Conservation (phyloP, 441 rosid species). For the Geranium incanum region DNA sequence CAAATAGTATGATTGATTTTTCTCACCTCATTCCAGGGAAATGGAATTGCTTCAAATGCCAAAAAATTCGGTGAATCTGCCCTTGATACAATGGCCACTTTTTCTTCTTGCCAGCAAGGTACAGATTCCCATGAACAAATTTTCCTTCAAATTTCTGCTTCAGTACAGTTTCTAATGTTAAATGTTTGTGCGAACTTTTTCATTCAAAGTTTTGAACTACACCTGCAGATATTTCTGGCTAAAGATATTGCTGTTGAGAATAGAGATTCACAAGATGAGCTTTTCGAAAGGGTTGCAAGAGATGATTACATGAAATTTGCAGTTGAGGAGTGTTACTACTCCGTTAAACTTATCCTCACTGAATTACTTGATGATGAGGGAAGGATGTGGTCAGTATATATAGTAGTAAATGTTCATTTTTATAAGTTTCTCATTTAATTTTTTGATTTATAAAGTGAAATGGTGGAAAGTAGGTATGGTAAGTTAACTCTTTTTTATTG, state of each 20-base stretch:
- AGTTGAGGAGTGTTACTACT: constrained; percentile 73
- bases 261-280: constrained; percentile 65
- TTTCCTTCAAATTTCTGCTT: background rate
- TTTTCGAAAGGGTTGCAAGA: constrained; percentile 73
- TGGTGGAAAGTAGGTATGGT: constrained; percentile 2
- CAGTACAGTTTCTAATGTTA: background rate
- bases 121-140: background rate
- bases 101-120: constrained; percentile 99
- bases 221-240: constrained; percentile 68
- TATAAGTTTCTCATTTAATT: constrained; percentile 3
- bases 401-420: constrained; percentile 9
- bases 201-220: constrained; percentile 6
- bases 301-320: constrained; percentile 98
- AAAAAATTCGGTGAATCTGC: constrained; percentile 75
- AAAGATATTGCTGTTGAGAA: constrained; percentile 77
- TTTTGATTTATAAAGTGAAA: background rate
- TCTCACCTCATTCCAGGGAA: constrained; percentile 43
- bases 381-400: constrained; percentile 62
- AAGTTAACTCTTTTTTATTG: constrained; percentile 23
- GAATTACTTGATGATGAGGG: constrained; percentile 86
- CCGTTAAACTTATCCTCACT: constrained; percentile 55
- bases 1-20: constrained; percentile 12
- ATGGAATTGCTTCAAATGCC: constrained; percentile 94
- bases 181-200: constrained; percentile 6
- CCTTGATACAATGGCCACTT: constrained; percentile 95